A percentile compares a stretch with the other conserved stretches of the same genome.
phyloP scores from a whole-genome alignment of 2,329 filamentous ascomycete genomes.

The Claviceps sp. region DNA sequence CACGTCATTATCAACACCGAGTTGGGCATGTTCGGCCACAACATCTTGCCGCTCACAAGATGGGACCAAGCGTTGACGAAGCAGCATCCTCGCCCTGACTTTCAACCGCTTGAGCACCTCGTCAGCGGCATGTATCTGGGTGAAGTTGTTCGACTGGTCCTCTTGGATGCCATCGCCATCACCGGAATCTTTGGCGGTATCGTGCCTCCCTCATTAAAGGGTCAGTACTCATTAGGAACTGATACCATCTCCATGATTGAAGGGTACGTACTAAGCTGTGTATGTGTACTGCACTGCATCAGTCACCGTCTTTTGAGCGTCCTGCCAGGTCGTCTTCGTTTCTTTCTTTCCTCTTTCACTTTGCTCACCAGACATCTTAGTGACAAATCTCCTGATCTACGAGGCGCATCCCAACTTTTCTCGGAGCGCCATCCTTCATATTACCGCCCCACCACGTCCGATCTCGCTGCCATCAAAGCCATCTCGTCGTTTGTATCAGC shows the following conservation, averaged over 20 bases:
- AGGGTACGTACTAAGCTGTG: slow-evolving; percentile 28
- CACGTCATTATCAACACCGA: slow-evolving; percentile 57
- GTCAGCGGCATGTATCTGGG: slow-evolving; percentile 55
- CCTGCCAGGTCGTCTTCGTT: neutral
- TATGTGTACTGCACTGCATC: neutral
- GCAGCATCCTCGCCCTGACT: slow-evolving; percentile 40
- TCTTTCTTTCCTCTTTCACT: neutral
- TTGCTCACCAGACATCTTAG: slow-evolving; percentile 15
- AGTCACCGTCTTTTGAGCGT: neutral
- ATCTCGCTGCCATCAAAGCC: slow-evolving; percentile 37
- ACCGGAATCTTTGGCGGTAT: slow-evolving; percentile 42
- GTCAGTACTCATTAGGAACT: slow-evolving; percentile 45
- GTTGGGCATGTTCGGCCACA: slow-evolving; percentile 51
- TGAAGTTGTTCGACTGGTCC: slow-evolving; percentile 45
- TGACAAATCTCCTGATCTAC: slow-evolving; percentile 29
- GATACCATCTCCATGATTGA: slow-evolving; percentile 46
- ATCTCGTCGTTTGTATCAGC: slow-evolving; percentile 42
- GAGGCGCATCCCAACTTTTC: slow-evolving; percentile 34
- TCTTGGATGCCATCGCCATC: slow-evolving; percentile 44
- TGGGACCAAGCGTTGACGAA: slow-evolving; percentile 45
- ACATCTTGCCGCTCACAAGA: slow-evolving; percentile 43
- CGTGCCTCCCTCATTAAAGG: slow-evolving; percentile 37
- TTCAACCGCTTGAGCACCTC: slow-evolving; percentile 49
- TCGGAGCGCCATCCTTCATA: slow-evolving; percentile 34
- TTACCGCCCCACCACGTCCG: slow-evolving; percentile 25